phyloP scores from a whole-genome alignment of 75 land plant genomes.

The Larix kaempferi region DNA sequence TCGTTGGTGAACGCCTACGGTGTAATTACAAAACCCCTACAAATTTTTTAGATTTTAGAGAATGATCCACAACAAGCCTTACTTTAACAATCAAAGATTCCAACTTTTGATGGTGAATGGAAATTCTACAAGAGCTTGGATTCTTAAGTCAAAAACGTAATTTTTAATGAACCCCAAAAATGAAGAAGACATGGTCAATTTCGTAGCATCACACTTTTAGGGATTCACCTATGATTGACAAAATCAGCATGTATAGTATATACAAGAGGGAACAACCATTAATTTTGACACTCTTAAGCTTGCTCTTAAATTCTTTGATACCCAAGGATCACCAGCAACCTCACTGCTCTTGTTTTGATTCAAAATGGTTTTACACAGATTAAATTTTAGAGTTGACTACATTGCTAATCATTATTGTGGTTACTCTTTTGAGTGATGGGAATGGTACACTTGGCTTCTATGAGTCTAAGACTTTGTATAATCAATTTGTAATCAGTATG shows the following conservation, averaged over 20 bases:
- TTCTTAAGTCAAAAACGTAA: background rate
- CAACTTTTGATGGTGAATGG: too few species aligned
- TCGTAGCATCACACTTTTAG: background rate
- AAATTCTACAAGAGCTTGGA: background rate
- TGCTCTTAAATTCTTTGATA: constrained; percentile 58
- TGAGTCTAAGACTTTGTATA: too few species aligned
- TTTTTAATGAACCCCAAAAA: background rate
- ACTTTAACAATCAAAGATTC: too few species aligned
- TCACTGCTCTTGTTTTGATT: constrained; percentile 48
- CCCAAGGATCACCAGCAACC: constrained; percentile 50
- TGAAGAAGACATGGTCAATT: background rate
- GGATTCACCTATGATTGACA: background rate
- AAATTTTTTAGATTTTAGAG: too few species aligned
- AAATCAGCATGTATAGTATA: background rate
- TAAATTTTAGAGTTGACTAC: constrained; percentile 30
- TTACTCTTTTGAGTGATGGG: constrained; percentile 74
- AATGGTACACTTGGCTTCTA: constrained; percentile 81
- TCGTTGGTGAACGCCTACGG: too few species aligned
- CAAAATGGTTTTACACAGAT: constrained; percentile 26
- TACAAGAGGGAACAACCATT: too few species aligned
- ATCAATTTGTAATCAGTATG: constrained; percentile 29
- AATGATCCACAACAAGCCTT: too few species aligned
- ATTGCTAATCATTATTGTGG: constrained; percentile 39
- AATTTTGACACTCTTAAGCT: constrained; percentile 36
- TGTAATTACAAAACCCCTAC: too few species aligned